Evolutionary conservation across 2,329 filamentous ascomycete species (phyloP).

Genomic region (Huntiella bhutanensis): DNA sequence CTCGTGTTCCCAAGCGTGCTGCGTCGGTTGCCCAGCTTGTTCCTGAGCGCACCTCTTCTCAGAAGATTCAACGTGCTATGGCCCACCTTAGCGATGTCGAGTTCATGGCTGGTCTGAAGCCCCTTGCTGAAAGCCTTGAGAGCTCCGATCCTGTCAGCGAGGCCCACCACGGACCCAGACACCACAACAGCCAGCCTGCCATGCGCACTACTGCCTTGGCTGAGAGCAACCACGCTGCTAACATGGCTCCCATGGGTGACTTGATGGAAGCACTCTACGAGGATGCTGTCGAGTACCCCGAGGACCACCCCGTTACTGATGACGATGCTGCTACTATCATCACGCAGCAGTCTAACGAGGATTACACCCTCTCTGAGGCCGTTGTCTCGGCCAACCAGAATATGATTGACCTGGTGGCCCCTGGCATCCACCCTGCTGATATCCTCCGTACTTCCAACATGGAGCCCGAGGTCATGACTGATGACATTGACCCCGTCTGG

Average conservation of each 20-base stretch:
- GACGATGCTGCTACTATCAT: neutral
- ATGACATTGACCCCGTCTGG: constrained; percentile 13
- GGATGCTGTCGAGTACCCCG: constrained; percentile 27
- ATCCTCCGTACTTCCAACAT: constrained; percentile 1
- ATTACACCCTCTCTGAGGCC: neutral
- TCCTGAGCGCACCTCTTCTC: constrained; percentile 3
- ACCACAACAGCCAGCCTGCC: constrained; percentile 35
- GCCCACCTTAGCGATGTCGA: constrained; percentile 10
- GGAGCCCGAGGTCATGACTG: neutral
- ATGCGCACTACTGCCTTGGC: constrained; percentile 23
- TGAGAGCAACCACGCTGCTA: neutral
- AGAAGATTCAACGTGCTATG: constrained; percentile 1
- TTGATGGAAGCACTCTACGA: constrained; percentile 24
- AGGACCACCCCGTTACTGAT: constrained; percentile 12
- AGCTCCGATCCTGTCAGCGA: constrained; percentile 1
- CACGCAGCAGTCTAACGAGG: neutral
- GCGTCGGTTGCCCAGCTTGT: constrained; percentile 5
- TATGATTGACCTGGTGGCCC: constrained; percentile 1
- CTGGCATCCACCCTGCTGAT: neutral
- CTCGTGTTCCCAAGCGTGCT: constrained; percentile 1
- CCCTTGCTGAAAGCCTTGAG: neutral
- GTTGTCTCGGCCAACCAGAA: neutral
- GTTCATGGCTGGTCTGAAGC: constrained; percentile 7
- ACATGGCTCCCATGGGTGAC: constrained; percentile 17
- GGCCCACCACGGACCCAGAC: constrained; percentile 23